These are phyloP conservation scores for Podospora bellae-mahoneyi DNA, from an alignment of 495 filamentous ascomycete species.

Conservation along the genomic window DNA sequence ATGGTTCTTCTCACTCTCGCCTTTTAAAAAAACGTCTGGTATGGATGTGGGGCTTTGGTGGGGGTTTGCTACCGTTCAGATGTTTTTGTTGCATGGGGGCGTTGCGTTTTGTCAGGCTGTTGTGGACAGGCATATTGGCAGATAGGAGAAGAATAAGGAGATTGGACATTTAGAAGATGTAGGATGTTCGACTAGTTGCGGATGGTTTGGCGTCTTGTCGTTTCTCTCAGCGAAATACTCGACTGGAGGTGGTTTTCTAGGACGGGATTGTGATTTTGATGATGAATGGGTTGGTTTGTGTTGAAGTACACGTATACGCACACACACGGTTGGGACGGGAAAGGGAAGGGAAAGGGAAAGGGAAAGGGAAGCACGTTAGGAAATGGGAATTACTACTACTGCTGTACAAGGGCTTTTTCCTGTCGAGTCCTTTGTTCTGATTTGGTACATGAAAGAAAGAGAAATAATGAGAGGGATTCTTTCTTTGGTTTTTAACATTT, in stretches of 20 bases:
- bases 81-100: no score
- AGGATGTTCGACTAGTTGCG: slow-evolving; percentile 1
- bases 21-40: background rate
- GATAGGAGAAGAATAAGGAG: background rate
- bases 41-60: slow-evolving; percentile 1
- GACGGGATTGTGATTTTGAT: background rate
- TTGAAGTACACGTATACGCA: background rate
- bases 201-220: background rate
- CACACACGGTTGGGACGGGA: background rate
- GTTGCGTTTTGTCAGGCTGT: background rate
- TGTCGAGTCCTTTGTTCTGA: slow-evolving; percentile 1
- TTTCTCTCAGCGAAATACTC: background rate
- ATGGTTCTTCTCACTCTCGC: background rate
- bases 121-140: background rate
- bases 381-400: background rate
- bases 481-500: background rate
- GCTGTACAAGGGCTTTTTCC: background rate
- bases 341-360: background rate
- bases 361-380: background rate
- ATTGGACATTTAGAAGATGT: slow-evolving; percentile 15
- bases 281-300: background rate
- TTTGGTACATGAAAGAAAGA: background rate
- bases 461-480: slow-evolving; percentile 8
- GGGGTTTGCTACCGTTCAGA: no score
- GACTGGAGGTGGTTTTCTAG: background rate